Evolutionary conservation across 2,329 filamentous ascomycete species (phyloP), one percentile per base, ranked within the genome.

Genomic region (Macroventuria anomochaeta): DNA sequence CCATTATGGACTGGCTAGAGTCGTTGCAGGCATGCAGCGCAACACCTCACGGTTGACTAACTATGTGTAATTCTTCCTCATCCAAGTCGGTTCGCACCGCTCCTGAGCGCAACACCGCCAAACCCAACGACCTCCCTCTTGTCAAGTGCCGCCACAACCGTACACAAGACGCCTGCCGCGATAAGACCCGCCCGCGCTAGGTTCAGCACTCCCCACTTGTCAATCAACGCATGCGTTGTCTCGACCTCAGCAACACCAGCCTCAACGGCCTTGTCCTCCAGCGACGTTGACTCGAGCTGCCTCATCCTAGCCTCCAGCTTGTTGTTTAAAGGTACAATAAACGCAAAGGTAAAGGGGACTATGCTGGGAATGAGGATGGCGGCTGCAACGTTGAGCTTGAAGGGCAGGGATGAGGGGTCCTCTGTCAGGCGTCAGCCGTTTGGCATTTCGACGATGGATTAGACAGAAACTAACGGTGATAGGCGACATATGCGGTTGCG

Each of bases 131-230:
- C 55, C 41, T 72, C 67, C 37, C 57, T 54, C 55, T 63, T 66
- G 20, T 64, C 59, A 8, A 74, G 31, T 3, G 65, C 65, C 5
- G 68, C 72, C 36, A 65, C 59, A 10, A 67, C 53, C 1, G 65
- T 63, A 23, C 63, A 64, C 13, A 73, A 36, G 0, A 65, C 54
- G 1, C 65, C 68, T 1, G 64, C 63, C 6, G 63, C 71, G 2
- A 71, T 62, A 7, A 80, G 61, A 7, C 73, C 47, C 2, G 74
- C 72, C 15, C 81, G 66, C 5, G 70, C 77, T 29, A 85, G 57
- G 62, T 85, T 85, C 61, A 85, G 64, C 42, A 77, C 71, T 3
- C 76, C 83, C 84, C 84, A 87, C 53, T 72, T 74, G 62, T 86
- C 83, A 31, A 86, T 76, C 60, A 86, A 67, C 53, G 72, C 76